These are phyloP conservation scores for Fusarium duplospermum DNA, from an alignment of 2,329 filamentous ascomycete species.

Conservation along the genomic window DNA sequence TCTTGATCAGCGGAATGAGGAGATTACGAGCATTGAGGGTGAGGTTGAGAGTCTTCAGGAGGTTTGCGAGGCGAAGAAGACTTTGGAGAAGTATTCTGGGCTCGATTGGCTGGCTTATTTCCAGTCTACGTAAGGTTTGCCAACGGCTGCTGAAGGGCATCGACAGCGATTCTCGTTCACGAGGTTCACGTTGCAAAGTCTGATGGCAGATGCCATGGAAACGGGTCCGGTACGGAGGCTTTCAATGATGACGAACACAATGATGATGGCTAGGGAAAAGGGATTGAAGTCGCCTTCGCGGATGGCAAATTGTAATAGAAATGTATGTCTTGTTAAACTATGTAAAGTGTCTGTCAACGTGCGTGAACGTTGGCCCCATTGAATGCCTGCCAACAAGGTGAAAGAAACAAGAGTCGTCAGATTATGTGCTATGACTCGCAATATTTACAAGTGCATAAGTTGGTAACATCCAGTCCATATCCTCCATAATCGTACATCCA, in stretches of 20 bases:
- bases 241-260: neutral
- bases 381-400: neutral
- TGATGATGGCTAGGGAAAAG: neutral
- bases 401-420: neutral
- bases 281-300: neutral
- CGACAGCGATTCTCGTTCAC: no score
- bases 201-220: no score
- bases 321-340: neutral
- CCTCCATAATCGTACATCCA: neutral
- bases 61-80: neutral
- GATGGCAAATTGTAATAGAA: neutral
- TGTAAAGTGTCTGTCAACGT: neutral
- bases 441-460: constrained; percentile 10
- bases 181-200: no score
- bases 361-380: neutral
- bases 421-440: constrained; percentile 1
- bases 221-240: no score
- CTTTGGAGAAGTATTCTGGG: neutral
- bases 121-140: neutral
- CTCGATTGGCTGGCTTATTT: neutral
- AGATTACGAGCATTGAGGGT: neutral
- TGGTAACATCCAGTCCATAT: neutral
- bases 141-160: neutral
- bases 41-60: neutral
- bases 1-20: neutral